phyloP scores from a whole-genome alignment of 75 land plant genomes.

The Chamaecyparis obtusa region DNA sequence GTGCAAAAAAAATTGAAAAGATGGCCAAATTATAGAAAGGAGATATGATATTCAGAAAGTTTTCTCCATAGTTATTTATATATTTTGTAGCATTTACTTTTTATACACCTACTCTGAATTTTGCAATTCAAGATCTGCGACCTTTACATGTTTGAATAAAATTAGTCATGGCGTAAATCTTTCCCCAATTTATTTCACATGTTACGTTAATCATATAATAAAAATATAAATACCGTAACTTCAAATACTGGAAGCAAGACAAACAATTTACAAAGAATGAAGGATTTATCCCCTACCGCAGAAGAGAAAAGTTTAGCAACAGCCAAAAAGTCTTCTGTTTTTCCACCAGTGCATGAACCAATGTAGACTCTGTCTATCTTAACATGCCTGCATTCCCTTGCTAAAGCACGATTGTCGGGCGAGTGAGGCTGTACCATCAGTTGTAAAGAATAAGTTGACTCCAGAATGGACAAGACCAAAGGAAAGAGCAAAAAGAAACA shows the following conservation, averaged over 20 bases:
- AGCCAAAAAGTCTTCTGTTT: conserved; percentile 92
- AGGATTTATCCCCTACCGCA: conserved; percentile 43
- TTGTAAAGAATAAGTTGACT: background rate
- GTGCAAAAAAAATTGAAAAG: background rate
- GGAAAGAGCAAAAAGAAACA: background rate
- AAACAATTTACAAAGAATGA: background rate
- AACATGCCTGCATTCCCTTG: conserved; percentile 91
- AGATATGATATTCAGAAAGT: background rate
- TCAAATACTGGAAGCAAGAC: background rate
- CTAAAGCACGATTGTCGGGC: conserved; percentile 93
- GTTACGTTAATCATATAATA: background rate
- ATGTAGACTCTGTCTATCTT: conserved; percentile 94
- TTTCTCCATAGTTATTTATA: background rate
- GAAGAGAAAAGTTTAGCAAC: conserved; percentile 72
- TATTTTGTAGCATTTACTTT: background rate
- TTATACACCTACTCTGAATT: background rate
- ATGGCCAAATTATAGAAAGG: background rate
- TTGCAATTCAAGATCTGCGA: background rate
- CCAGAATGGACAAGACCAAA: background rate
- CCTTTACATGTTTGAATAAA: background rate
- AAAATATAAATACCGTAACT: background rate
- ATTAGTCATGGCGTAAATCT: background rate
- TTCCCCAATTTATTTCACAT: background rate
- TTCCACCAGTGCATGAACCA: conserved; percentile 98
- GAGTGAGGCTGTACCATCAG: conserved; percentile 80